A percentile compares a stretch with the other conserved stretches of the same genome.
phyloP scores from a whole-genome alignment of 31 red algal genomes.

The Porphyra umbilicalis region DNA sequence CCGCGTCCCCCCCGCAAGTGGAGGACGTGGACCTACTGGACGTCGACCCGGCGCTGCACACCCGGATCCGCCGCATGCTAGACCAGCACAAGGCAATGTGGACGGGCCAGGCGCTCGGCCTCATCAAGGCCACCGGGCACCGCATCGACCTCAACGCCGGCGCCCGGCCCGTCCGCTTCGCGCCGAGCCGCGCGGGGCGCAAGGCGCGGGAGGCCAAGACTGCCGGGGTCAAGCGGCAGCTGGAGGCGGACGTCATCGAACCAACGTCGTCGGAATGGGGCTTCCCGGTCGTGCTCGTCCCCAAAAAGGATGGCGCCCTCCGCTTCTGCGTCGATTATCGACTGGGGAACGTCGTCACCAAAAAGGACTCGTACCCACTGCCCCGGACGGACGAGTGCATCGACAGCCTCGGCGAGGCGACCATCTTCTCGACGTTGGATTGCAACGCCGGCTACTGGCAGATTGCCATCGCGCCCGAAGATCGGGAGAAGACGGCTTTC shows the following conservation, averaged over 20 bases:
- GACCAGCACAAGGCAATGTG: too few species aligned
- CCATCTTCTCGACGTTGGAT: constrained; percentile 26
- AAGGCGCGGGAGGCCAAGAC: too few species aligned
- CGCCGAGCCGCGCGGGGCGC: too few species aligned
- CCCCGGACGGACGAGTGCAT: constrained; percentile 49
- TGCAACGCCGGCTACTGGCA: constrained; percentile 34
- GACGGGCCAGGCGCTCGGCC: too few species aligned
- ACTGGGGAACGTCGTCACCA: constrained; percentile 17
- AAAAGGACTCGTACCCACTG: constrained; percentile 29
- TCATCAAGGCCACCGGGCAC: too few species aligned
- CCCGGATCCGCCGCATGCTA: too few species aligned
- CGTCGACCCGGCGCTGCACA: too few species aligned
- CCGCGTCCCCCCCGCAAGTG: too few species aligned
- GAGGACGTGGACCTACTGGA: too few species aligned
- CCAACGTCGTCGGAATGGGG: neutral
- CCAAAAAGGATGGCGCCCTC: neutral
- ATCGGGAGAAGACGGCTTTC: constrained; percentile 10
- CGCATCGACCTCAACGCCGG: too few species aligned
- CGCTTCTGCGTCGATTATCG: constrained; percentile 25
- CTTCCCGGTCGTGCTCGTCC: neutral
- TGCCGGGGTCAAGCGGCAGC: neutral
- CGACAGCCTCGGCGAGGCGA: constrained; percentile 37
- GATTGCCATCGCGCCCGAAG: neutral
- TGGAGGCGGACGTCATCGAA: neutral
- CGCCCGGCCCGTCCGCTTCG: too few species aligned